Percentiles rank a stretch among this genome's conserved stretches.
These are phyloP conservation scores for Coniosporium tulheliwenetii DNA, from an alignment of 2,329 filamentous ascomycete species.

Conservation along the genomic window DNA sequence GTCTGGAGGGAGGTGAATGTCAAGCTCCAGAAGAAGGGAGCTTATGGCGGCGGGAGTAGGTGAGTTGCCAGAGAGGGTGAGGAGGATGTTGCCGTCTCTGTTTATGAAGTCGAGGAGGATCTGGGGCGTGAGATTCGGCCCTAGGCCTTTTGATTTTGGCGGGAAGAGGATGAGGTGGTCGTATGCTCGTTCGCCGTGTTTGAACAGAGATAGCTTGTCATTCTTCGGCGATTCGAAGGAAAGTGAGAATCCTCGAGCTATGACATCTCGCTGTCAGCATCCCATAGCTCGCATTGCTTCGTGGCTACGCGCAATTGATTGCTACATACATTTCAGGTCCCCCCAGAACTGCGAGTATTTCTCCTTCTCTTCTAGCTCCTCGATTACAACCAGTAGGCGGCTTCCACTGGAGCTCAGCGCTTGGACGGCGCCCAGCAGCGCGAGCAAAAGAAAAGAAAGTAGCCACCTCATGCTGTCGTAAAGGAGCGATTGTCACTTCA, in stretches of 20 bases:
- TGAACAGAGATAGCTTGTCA: slow-evolving; percentile 61
- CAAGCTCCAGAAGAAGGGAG: slow-evolving; percentile 71
- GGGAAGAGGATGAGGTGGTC: slow-evolving; percentile 87
- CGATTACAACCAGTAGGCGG: slow-evolving; percentile 71
- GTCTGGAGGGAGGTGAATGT: slow-evolving; percentile 74
- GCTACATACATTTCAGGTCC: slow-evolving; percentile 49
- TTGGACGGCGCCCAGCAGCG: slow-evolving; percentile 50
- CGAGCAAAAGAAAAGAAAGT: slow-evolving; percentile 37
- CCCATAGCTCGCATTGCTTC: not conserved
- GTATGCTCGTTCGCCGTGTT: slow-evolving; percentile 73
- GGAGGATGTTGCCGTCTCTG: slow-evolving; percentile 75
- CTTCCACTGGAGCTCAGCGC: slow-evolving; percentile 67
- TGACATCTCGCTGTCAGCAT: slow-evolving; percentile 1
- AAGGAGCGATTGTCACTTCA: not conserved
- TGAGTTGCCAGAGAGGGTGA: slow-evolving; percentile 61
- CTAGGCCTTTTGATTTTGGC: slow-evolving; percentile 81
- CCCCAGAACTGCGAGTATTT: slow-evolving; percentile 70
- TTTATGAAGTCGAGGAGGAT: slow-evolving; percentile 83
- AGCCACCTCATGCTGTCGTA: slow-evolving; percentile 14
- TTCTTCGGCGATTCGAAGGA: slow-evolving; percentile 73
- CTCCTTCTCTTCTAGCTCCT: slow-evolving; percentile 66
- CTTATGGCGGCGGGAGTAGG: slow-evolving; percentile 58
- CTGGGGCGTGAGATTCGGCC: slow-evolving; percentile 74
- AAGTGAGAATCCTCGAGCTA: slow-evolving; percentile 71
- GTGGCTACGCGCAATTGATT: slow-evolving; percentile 2